A percentile compares a stretch with the other conserved stretches of the same genome.
These are phyloP conservation scores for Barnettozyma salicaria DNA, from an alignment of 805 yeast species.

Conservation along the genomic window DNA sequence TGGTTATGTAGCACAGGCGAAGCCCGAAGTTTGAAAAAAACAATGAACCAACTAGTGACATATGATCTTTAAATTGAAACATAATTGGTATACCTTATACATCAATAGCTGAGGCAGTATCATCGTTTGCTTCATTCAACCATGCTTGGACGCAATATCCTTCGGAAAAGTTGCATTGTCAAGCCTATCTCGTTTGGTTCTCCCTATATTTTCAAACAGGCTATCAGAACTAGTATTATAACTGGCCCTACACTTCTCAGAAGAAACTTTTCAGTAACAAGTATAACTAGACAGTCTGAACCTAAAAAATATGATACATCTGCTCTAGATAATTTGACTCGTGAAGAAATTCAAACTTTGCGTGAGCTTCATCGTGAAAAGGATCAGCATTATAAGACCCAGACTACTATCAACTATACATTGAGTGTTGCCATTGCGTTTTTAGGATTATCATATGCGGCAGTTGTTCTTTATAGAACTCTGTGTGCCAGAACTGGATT, in stretches of 20 bases:
- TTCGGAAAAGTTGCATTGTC: too few relatives aligned
- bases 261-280: constrained; percentile 8
- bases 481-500: constrained; percentile 93
- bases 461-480: constrained; percentile 89
- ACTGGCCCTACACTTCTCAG: neutral
- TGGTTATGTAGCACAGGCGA: too few relatives aligned
- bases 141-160: too few relatives aligned
- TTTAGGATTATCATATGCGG: constrained; percentile 75
- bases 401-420: constrained; percentile 58
- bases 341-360: constrained; percentile 21
- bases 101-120: too few relatives aligned
- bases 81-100: too few relatives aligned
- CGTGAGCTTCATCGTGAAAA: constrained; percentile 19
- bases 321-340: constrained; percentile 18
- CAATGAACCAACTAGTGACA: too few relatives aligned
- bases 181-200: too few relatives aligned
- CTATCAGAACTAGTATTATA: neutral
- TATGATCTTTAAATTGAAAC: too few relatives aligned
- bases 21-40: too few relatives aligned
- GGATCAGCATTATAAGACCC: constrained; percentile 18
- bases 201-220: too few relatives aligned
- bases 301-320: constrained; percentile 10
- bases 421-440: constrained; percentile 64
- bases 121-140: too few relatives aligned
- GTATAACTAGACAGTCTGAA: neutral